phyloP scores from a whole-genome alignment of 140 eudicot species.

The Flaveria floridana region DNA sequence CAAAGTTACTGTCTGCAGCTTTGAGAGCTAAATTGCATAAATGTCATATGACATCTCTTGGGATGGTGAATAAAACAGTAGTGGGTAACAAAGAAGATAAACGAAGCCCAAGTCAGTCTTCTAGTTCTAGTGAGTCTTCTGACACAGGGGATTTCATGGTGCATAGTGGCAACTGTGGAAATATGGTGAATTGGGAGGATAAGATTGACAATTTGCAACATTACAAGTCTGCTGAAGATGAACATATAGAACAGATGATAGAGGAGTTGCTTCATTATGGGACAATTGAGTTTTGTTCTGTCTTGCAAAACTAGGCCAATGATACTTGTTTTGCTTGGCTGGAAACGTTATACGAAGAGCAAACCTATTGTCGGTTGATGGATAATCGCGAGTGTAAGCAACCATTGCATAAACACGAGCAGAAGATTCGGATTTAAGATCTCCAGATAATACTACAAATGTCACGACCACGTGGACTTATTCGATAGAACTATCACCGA shows the following conservation, averaged over 20 bases:
- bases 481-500: neutral
- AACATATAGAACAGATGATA: constrained; percentile 92
- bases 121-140: constrained; percentile 8
- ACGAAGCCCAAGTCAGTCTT: constrained; percentile 37
- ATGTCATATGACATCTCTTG: constrained; percentile 76
- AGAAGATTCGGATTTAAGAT: neutral
- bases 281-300: constrained; percentile 67
- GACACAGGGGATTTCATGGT: constrained; percentile 29
- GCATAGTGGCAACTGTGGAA: constrained; percentile 32
- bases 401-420: neutral
- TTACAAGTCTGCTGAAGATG: constrained; percentile 65
- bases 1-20: constrained; percentile 63
- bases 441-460: neutral
- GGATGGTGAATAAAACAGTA: constrained; percentile 45
- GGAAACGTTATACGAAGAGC: neutral
- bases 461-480: neutral
- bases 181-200: constrained; percentile 39
- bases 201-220: constrained; percentile 41
- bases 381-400: no score
- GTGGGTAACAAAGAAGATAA: constrained; percentile 32
- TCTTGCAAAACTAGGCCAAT: constrained; percentile 43
- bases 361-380: neutral
- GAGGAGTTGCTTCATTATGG: constrained; percentile 89
- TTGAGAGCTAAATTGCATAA: constrained; percentile 81
- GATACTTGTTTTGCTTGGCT: neutral